Evolutionary conservation across 805 yeast species (phyloP).

Genomic region (Cyberlindnera euphorbiiphila): DNA sequence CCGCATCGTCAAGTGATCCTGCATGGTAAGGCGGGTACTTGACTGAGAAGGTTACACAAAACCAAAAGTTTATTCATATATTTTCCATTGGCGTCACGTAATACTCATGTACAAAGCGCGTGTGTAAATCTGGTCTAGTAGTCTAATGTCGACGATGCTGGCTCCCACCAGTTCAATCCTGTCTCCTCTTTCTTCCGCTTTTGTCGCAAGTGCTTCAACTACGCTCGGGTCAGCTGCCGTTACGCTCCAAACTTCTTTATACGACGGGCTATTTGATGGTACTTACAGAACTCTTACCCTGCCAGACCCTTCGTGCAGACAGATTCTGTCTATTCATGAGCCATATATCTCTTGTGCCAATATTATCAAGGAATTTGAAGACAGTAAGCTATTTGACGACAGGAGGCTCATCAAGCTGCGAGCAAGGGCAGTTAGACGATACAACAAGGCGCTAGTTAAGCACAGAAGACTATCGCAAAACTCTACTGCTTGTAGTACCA

Average conservation of each 20-base stretch:
- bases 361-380: conserved; percentile 8
- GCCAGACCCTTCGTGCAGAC: too few relatives aligned
- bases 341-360: conserved; percentile 1
- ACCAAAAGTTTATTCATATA: neutral
- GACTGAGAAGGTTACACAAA: too few relatives aligned
- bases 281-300: conserved; percentile 1
- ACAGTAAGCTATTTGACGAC: conserved; percentile 3
- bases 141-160: too few relatives aligned
- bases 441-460: conserved; percentile 6
- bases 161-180: neutral
- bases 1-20: too few relatives aligned
- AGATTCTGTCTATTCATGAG: neutral
- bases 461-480: neutral
- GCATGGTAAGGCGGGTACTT: too few relatives aligned
- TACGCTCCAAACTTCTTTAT: conserved; percentile 5
- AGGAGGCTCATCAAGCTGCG: conserved; percentile 6
- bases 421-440: conserved; percentile 7
- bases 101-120: too few relatives aligned
- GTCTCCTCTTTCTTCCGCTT: neutral
- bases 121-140: too few relatives aligned
- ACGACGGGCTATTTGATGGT: conserved; percentile 6
- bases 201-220: neutral
- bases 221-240: conserved; percentile 1
- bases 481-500: too few relatives aligned
- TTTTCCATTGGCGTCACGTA: too few relatives aligned